A percentile compares a stretch with the other conserved stretches of the same genome.
Conservation (phyloP, 1,139 yeast species). For the Ogataea hybrid region DNA sequence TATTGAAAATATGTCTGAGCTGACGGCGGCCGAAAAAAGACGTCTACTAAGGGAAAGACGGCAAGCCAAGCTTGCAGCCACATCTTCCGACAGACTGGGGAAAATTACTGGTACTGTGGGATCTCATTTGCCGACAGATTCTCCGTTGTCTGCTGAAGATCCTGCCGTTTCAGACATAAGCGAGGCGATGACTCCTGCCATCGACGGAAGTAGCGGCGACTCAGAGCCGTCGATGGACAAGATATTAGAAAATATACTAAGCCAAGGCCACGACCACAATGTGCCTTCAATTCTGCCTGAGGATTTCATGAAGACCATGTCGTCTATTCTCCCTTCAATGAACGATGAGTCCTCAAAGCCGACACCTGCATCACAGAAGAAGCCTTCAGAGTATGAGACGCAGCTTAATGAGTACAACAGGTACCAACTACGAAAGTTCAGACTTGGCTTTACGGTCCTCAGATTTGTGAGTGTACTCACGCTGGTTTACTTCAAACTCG, state of each 20-base stretch:
- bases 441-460: conserved; percentile 24
- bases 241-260: conserved; percentile 11
- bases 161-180: conserved; percentile 27
- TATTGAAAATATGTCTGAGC: conserved; percentile 29
- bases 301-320: conserved; percentile 30
- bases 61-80: conserved; percentile 68
- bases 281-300: conserved; percentile 20
- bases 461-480: conserved; percentile 21
- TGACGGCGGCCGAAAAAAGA: conserved; percentile 63
- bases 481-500: conserved; percentile 17
- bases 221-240: conserved; percentile 14
- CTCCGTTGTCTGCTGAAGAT: conserved; percentile 31
- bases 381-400: conserved; percentile 14
- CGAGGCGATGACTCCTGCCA: conserved; percentile 5
- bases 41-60: conserved; percentile 63
- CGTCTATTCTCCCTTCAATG: conserved; percentile 18
- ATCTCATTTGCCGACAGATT: conserved; percentile 34
- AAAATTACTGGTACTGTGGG: conserved; percentile 43
- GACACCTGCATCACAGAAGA: conserved; percentile 7
- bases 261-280: conserved; percentile 15
- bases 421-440: conserved; percentile 21
- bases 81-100: conserved; percentile 54
- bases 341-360: neutral
- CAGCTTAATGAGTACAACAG: conserved; percentile 20
- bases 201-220: no score